Evolutionary conservation across 768 basidiomycete species (phyloP), one percentile per base, ranked within the genome.

Genomic region (Cantharellus cinnabarinus): DNA sequence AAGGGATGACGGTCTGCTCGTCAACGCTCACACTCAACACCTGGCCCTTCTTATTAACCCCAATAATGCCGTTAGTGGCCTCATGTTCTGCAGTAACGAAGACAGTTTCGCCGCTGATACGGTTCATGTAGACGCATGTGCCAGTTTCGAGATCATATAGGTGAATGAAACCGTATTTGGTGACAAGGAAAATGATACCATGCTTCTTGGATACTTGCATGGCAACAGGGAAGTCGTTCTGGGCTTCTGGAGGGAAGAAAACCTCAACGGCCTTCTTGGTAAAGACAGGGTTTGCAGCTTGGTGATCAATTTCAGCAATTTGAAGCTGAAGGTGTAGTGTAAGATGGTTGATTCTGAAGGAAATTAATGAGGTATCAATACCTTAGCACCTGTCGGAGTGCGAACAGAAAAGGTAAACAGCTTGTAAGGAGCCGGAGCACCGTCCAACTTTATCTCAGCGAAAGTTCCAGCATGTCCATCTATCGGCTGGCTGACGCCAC

Each of bases 21-120:
- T 99, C 95, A 63, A 98, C 85, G 63, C 84, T 90, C 63, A 99
- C 95, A 65, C 89, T 91, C 59, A 99, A 77, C 15, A 97, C 90
- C 71, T 99, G 95, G 40, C 95, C 95, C 73, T 98, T 98, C 78
- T 94, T 89, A 79, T 99, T 99, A 68, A 99, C 91, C 64, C 94
- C 94, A 63, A 99, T 89, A 70, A 99, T 95, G 74, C 95, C 95
- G 67, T 89, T 80, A 2, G 83, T 82, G 15, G 82, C 79, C 70
- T 97, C 93, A 67, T 97, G 90, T 67, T 97, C 93, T 41, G 94
- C 89, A 7, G 95, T 97, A 51, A 95, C 91, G 69, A 99, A 99
- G 69, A 99, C 98, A 41, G 95, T 98, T 74, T 99, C 95, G 41
- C 95, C 94, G 50, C 89, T 91, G 69, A 99, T 99, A 64, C 95